phyloP scores from a whole-genome alignment of 345 rosid genomes.

The Balakata baccata region DNA sequence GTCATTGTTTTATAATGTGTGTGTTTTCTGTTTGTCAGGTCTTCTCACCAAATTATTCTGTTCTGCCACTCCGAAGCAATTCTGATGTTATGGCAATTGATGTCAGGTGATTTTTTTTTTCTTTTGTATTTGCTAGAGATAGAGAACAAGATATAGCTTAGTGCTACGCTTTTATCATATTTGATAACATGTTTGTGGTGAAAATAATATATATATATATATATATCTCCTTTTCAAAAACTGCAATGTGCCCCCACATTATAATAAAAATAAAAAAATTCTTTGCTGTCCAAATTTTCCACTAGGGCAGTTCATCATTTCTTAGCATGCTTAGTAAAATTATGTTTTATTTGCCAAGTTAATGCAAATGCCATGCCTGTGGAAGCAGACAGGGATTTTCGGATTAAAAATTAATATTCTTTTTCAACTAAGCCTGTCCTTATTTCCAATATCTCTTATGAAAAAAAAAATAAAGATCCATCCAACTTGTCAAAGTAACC shows the following conservation, averaged over 20 bases:
- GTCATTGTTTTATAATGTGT: neutral
- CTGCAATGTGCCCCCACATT: no score
- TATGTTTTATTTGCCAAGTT: no score
- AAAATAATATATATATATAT: neutral
- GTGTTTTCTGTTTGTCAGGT: constrained; percentile 29
- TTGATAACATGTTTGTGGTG: neutral
- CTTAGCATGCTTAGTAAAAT: no score
- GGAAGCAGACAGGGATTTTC: neutral
- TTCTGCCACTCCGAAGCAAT: constrained; percentile 40
- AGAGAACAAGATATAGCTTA: neutral
- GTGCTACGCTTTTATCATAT: neutral
- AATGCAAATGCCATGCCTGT: neutral
- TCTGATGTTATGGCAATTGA: constrained; percentile 54
- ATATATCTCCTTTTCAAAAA: no score
- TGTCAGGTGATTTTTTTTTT: constrained; percentile 39
- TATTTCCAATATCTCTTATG: no score
- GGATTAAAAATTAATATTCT: no score
- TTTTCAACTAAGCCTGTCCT: no score
- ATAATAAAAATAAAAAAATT: no score
- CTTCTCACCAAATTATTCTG: constrained; percentile 62
- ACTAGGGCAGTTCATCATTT: no score
- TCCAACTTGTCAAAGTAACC: no score
- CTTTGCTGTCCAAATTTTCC: no score
- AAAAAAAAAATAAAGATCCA: no score
- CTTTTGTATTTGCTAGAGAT: neutral